A percentile compares a stretch with the other conserved stretches of the same genome.
Evolutionary conservation across 2,329 filamentous ascomycete genomes (phyloP).

Genomic region (Penicillium decumbens): DNA sequence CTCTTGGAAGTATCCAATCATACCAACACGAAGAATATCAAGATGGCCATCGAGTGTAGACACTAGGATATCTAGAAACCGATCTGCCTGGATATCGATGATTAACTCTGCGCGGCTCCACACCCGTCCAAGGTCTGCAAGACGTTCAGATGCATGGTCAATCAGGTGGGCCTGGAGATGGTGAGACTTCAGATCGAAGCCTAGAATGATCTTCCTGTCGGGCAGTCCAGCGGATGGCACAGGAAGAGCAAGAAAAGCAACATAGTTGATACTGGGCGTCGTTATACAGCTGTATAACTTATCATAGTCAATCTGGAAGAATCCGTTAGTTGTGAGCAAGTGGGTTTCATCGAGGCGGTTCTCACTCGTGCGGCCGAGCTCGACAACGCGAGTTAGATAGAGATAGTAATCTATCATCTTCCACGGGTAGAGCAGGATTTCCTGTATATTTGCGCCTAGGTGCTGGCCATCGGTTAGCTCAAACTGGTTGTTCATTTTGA

Average conservation of each 20-base stretch:
- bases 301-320: slow-evolving; percentile 20
- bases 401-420: slow-evolving; percentile 32
- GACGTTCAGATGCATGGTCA: slow-evolving; percentile 19
- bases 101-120: slow-evolving; percentile 25
- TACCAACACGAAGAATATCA: slow-evolving; percentile 19
- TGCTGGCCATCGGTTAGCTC: not conserved
- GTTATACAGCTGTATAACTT: slow-evolving; percentile 16
- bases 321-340: slow-evolving; percentile 25
- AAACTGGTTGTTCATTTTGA: not conserved
- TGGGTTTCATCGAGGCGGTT: slow-evolving; percentile 21
- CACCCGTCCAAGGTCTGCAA: slow-evolving; percentile 23
- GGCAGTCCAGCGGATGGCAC: slow-evolving; percentile 19
- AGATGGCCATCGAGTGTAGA: slow-evolving; percentile 15
- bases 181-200: slow-evolving; percentile 23
- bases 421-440: slow-evolving; percentile 25
- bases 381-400: slow-evolving; percentile 25
- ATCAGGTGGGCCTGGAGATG: slow-evolving; percentile 27
- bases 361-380: slow-evolving; percentile 17
- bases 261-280: not conserved
- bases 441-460: not conserved
- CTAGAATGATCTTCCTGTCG: slow-evolving; percentile 26
- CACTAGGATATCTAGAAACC: slow-evolving; percentile 21
- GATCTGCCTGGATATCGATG: slow-evolving; percentile 22
- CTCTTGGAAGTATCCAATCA: slow-evolving; percentile 24
- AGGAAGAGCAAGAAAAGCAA: slow-evolving; percentile 17